phyloP scores from a whole-genome alignment of 2,329 filamentous ascomycete genomes.

The Mycogone perniciosa region DNA sequence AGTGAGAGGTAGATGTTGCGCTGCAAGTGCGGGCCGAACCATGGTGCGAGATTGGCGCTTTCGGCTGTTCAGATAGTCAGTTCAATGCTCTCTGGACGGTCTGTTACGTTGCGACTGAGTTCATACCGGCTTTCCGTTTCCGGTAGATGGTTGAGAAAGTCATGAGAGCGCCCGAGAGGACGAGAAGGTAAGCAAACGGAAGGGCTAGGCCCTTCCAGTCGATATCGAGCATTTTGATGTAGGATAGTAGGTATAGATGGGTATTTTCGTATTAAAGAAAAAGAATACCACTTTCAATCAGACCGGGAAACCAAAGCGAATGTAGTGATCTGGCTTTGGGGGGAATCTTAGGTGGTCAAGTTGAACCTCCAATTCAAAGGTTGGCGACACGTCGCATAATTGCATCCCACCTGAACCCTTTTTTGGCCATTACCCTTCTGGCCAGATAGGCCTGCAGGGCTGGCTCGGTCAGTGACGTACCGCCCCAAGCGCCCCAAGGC shows the following conservation, averaged over 20 bases:
- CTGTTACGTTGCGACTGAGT: neutral
- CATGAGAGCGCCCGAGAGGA: constrained; percentile 80
- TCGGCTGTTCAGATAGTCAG: constrained; percentile 45
- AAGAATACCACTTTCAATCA: neutral
- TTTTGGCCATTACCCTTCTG: constrained; percentile 13
- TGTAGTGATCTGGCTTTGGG: constrained; percentile 1
- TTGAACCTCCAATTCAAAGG: neutral
- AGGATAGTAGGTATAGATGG: neutral
- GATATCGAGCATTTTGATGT: constrained; percentile 43
- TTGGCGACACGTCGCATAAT: constrained; percentile 13
- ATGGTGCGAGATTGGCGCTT: constrained; percentile 81
- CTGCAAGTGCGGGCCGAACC: constrained; percentile 87
- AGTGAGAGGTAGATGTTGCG: constrained; percentile 93
- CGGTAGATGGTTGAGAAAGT: constrained; percentile 92
- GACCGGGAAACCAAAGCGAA: neutral
- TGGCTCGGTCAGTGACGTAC: constrained; percentile 10
- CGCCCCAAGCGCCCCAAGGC: constrained; percentile 3
- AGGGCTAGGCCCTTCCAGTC: constrained; percentile 83
- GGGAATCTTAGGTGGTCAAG: neutral
- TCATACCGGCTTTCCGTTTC: constrained; percentile 76
- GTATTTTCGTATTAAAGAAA: neutral
- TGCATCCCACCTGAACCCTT: constrained; percentile 1
- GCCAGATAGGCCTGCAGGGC: constrained; percentile 18
- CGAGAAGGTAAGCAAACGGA: constrained; percentile 81
- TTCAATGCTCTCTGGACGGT: neutral